phyloP scores from a whole-genome alignment of 2,329 filamentous ascomycete species.

The Epichloe scottii region DNA sequence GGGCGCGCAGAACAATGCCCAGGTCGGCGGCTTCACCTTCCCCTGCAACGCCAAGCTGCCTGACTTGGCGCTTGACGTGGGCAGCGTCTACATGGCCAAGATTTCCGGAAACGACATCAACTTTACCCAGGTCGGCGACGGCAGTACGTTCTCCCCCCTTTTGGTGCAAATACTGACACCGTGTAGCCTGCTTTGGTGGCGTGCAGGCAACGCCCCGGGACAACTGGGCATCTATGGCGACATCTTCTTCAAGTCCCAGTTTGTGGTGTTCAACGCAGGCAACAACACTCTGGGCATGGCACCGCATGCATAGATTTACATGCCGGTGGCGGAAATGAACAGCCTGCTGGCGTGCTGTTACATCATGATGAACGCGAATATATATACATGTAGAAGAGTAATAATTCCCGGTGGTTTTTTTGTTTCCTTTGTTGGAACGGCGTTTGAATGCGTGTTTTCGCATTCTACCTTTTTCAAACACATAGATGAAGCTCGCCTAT shows the following conservation, averaged over 20 bases:
- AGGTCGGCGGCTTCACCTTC: constrained; percentile 30
- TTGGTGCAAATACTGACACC: neutral
- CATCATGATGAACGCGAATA: too few species aligned
- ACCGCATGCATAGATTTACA: constrained; percentile 9
- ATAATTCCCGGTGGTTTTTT: too few species aligned
- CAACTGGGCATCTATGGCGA: constrained; percentile 50
- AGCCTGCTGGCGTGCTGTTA: too few species aligned
- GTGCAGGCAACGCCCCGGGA: constrained; percentile 44
- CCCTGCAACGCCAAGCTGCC: constrained; percentile 33
- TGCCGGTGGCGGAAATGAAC: too few species aligned
- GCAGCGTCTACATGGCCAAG: constrained; percentile 41
- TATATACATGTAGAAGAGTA: too few species aligned
- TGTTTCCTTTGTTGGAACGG: too few species aligned
- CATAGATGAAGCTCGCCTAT: too few species aligned
- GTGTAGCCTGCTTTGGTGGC: constrained; percentile 51
- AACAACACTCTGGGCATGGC: constrained; percentile 43
- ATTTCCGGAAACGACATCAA: constrained; percentile 40
- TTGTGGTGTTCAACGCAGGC: constrained; percentile 43
- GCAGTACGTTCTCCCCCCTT: constrained; percentile 25
- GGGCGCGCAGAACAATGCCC: constrained; percentile 21
- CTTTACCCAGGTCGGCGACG: constrained; percentile 36
- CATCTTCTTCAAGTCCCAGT: constrained; percentile 49
- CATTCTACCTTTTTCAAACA: too few species aligned
- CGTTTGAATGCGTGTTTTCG: too few species aligned
- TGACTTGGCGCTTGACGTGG: constrained; percentile 41